Evolutionary conservation across 2,329 filamentous ascomycete species (phyloP), one percentile per base, ranked within the genome.

Genomic region (Calonectria hawksworthii): DNA sequence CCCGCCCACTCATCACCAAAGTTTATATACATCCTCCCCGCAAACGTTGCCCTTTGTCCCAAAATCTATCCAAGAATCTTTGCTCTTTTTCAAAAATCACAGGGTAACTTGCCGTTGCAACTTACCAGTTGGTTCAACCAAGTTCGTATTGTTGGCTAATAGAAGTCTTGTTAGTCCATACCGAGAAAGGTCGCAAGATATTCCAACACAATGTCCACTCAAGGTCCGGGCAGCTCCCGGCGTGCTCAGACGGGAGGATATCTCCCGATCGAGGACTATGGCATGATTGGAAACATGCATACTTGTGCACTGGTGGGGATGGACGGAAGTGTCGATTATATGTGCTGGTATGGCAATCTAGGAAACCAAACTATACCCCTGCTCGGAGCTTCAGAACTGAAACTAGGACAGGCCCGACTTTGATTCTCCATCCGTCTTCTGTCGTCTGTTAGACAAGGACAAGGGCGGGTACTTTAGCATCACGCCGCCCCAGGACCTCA

Each of bases 211-310:
- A 86, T 87, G 85, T 78, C 84, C 34, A 77, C 81, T 47, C 81
- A 84, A 61, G 82, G 80, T 52, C 77, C 84, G 26, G 82, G 82
- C 14, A 78, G 78, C 64, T 82, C 82, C 67, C 82, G 84, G 36
- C 79, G 84, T 30, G 77, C 79, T 30, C 84, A 86, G 82, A 81
- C 83, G 66, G 85, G 84, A 16, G 90, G 89, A 38, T 92, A 91
- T 78, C 86, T 91, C 34, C 90, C 90, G 61, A 94, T 95, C 77
- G 94, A 95, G 82, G 91, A 95, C 84, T 95, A 95, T 88, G 94
- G 94, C 70, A 90, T 96, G 84, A 94, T 96, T 79, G 94, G 94
- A 30, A 95, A 95, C 81, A 95, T 96, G 93, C 90, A 93, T 80
- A 96, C 94, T 1, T 94, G 93, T 86, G 93, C 94, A 18, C 86